These are phyloP conservation scores for Podospora bellae-mahoneyi DNA, from an alignment of 495 filamentous ascomycete genomes.

Conservation along the genomic window DNA sequence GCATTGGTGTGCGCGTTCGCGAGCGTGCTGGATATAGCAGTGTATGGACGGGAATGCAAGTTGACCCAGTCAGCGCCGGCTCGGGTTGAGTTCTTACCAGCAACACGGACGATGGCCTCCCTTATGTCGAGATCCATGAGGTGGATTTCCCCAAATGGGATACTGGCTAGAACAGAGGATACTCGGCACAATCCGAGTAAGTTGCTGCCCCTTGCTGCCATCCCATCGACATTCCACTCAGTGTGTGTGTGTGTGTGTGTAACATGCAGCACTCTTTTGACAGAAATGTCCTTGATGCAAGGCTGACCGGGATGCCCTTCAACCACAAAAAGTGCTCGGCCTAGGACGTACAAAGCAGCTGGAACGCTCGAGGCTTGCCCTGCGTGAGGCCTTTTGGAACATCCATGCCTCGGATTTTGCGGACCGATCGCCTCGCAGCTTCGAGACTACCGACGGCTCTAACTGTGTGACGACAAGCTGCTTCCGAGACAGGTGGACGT, in stretches of 20 bases:
- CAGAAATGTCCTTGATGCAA: conserved; percentile 6
- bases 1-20: background rate
- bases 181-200: conserved; percentile 8
- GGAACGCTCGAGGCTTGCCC: background rate
- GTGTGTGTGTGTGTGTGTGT: conserved; percentile 3
- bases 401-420: background rate
- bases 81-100: background rate
- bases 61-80: background rate
- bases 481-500: background rate
- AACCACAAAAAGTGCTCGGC: background rate
- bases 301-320: conserved; percentile 5
- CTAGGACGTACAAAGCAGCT: background rate
- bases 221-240: background rate
- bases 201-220: background rate
- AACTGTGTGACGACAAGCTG: background rate
- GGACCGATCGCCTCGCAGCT: background rate
- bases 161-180: background rate
- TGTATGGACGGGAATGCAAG: background rate
- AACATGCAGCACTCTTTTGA: conserved; percentile 1
- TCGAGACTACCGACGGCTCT: background rate
- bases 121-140: background rate
- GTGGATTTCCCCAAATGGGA: background rate
- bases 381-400: background rate
- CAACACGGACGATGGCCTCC: background rate
- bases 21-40: background rate